Base-by-base conservation (phyloP, 352 stramenopile genomes). In the Phytophthora capsici region DNA sequence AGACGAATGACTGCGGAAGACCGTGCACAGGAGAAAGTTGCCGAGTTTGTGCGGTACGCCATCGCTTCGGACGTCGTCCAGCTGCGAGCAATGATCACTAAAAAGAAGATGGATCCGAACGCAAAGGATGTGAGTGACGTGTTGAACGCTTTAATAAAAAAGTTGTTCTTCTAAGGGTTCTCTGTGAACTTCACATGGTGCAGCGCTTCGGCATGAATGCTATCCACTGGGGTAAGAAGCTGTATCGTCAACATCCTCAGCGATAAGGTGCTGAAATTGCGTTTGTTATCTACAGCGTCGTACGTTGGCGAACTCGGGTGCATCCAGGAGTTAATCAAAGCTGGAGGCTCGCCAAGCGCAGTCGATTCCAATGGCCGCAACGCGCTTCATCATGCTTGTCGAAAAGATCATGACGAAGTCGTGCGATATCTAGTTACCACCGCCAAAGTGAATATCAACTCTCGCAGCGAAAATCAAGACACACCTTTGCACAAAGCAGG, bases 151-250 rank as follows among this genome's bases (percentile, higher is more conserved):
- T 34, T 34, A 8, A 34, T 34, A 13, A 34, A 34, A 2, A 5
- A 26, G 3, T 46, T 38, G 12, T n/a, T 9, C 20, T 28, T 16
- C n/a, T n/a, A n/a, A n/a, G n/a, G n/a, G n/a, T n/a, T n/a, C n/a
- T n/a, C n/a, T n/a, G n/a, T n/a, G n/a, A n/a, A n/a, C n/a, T n/a
- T n/a, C n/a, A n/a, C n/a, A 40, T 36, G 2, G 30, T 23, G 13
- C 43, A 93, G 85, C 80, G 83, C 26, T 93, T 93, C 70, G 85
- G 82, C 8, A 93, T 93, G 85, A 91, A 80, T 10, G 85, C 85
- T 12, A 55, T 93, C 19, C 85, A 93, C 54, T 93, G 85, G 85
- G 84, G 84, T 93, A 58, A 43, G 64, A 48, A 45, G 28, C 0
- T 22, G 28, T 30, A 0, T 28, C 28, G 10, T 9, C 19, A 45